Evolutionary conservation across 2,329 filamentous ascomycete genomes (phyloP).

Genomic region (Sarocladium oryzae): DNA sequence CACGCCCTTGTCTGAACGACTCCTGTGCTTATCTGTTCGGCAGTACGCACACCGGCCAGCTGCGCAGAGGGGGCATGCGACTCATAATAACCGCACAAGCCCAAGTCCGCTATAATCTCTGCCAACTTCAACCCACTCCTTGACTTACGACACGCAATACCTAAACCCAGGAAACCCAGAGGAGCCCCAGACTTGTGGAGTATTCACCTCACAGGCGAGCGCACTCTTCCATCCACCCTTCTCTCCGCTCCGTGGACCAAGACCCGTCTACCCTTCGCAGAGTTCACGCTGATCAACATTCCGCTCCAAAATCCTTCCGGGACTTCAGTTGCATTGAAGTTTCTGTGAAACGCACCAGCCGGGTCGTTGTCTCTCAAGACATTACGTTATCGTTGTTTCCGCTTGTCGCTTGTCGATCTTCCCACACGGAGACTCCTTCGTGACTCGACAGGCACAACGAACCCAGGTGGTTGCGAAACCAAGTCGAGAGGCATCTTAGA

Average conservation of each 20-base stretch:
- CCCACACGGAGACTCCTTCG: too few relatives aligned
- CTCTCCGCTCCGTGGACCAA: not conserved
- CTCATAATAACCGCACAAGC: constrained; percentile 6
- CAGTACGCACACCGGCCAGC: not conserved
- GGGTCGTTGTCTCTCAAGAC: too few relatives aligned
- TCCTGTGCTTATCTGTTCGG: not conserved
- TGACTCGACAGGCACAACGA: too few relatives aligned
- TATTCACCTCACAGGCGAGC: not conserved
- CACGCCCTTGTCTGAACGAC: not conserved
- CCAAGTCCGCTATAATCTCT: not conserved
- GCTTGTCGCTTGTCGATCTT: too few relatives aligned
- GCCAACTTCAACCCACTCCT: not conserved
- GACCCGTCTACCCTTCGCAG: not conserved
- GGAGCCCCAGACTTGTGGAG: not conserved
- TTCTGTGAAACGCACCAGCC: too few relatives aligned
- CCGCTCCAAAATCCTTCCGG: too few relatives aligned
- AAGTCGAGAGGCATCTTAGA: too few relatives aligned
- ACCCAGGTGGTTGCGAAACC: too few relatives aligned
- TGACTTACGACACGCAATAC: not conserved
- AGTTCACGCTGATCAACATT: not conserved
- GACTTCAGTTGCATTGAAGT: too few relatives aligned
- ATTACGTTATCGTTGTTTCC: too few relatives aligned
- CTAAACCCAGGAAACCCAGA: not conserved
- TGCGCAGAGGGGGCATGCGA: constrained; percentile 1
- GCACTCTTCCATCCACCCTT: not conserved